Evolutionary conservation across 352 stramenopile genomes (phyloP), one percentile per base, ranked within the genome.

Genomic region (Pythium insidiosum): DNA sequence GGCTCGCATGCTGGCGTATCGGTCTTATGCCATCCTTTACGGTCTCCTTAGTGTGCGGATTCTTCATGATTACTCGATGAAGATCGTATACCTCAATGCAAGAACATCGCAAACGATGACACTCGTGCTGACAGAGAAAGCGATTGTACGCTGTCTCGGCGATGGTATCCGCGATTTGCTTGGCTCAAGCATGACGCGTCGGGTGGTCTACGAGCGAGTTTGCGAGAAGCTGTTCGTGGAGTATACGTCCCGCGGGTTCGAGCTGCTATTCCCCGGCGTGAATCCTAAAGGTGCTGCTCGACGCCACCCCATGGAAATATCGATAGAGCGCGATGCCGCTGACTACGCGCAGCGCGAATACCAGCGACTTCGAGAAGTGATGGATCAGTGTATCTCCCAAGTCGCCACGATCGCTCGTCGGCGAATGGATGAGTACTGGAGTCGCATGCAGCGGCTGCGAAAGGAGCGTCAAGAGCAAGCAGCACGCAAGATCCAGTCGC

Each of bases 201-300:
- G 30, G 10, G 25, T 35, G 0, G 31, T 68, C 31, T 67, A 56
- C 15, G 22, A 13, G 1, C 52, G 53, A 15, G 43, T 78, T 5
- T 65, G 51, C 38, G 47, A 53, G 6, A 73, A 64, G 29, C 46
- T 79, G 12, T 79, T 55, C 38, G 37, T 75, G 23, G 63, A 68
- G 50, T 73, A 73, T 36, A 75, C 64, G 5, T 61, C 61, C 2
- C 61, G 53, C 4, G 61, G 67, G 9, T 68, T 73, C 28, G 64
- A 75, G 38, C 37, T 75, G 10, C 37, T 68, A 34, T 75, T 71
- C 43, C 61, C 67, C 0, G 61, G 67, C 0, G 28, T 73, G 5
- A 59, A 63, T 10, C 46, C 64, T 5, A 66, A 53, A 16, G 53
- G 68, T 11, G 37, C 48, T 0, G 34, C 56, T 1, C 41, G 66